Percentiles rank a stretch among this genome's conserved stretches.
Conservation (phyloP, 305 asterid genomes). For the Solanum hybrid region DNA sequence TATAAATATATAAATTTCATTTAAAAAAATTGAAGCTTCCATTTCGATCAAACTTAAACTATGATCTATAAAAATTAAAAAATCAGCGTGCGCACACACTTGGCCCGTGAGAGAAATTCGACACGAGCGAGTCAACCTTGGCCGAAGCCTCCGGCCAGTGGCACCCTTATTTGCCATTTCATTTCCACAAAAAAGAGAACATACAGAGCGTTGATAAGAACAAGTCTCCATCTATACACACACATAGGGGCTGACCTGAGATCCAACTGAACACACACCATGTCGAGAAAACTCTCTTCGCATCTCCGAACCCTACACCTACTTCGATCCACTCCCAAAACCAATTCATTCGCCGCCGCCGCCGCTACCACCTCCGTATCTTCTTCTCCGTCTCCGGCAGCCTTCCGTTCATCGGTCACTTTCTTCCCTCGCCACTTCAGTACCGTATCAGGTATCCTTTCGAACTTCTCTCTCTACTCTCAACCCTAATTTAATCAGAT, state of each 20-base stretch:
- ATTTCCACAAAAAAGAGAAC: background rate
- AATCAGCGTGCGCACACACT: background rate
- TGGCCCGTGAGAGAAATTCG: background rate
- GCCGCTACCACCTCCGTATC: background rate
- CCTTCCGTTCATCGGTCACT: slow-evolving; percentile 16
- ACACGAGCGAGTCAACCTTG: background rate
- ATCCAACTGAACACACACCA: slow-evolving; percentile 14
- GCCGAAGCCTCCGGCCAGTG: slow-evolving; percentile 8
- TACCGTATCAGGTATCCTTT: slow-evolving; percentile 27
- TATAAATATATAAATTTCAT: no score
- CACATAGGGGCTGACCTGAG: slow-evolving; percentile 27
- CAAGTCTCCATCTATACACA: background rate
- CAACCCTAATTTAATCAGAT: background rate
- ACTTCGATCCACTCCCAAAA: slow-evolving; percentile 23
- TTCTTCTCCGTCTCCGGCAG: slow-evolving; percentile 13
- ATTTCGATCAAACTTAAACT: background rate
- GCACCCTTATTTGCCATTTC: background rate
- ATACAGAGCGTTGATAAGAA: background rate
- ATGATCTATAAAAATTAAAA: background rate
- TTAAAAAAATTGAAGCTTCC: no score
- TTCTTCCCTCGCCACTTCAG: slow-evolving; percentile 18
- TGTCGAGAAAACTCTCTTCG: slow-evolving; percentile 33
- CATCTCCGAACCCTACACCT: slow-evolving; percentile 20
- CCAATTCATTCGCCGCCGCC: slow-evolving; percentile 12
- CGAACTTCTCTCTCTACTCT: background rate